Base-by-base conservation (phyloP, 257 asterid genomes). In the Solanum dulcamara region DNA sequence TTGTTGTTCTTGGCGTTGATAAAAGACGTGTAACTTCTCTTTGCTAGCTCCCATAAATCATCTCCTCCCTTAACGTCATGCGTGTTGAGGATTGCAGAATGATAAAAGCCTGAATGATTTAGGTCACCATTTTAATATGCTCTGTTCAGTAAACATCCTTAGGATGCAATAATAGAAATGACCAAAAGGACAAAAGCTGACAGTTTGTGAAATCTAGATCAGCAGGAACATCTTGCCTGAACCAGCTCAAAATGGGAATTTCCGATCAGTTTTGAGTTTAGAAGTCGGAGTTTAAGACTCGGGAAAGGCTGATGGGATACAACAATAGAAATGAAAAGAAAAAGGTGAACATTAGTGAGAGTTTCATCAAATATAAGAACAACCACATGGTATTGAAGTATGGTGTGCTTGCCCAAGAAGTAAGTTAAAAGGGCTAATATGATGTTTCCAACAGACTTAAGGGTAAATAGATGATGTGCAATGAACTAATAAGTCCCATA, bases 71-170 rank as follows among this genome's bases (percentile, higher is more conserved):
- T 86, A 1, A 94, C 70, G 70, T 92, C 96, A 33, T 95, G 98
- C 10, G 94, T 91, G 91, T 94, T 94, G 26, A 96, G 83, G 82
- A 96, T 90, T n/a, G 97, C 99, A 10, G 99, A 93, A 89, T 94
- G 96, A 83, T 93, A 96, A 83, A 95, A 96, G 7, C 99, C 99
- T 96, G 93, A 85, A 85, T 32, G 7, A 7, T 44, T 66, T 68
- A 15, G 50, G 37, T 48, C 59, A 83, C 28, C 44, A 2, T 75
- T 13, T 44, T 75, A 26, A 26, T 15, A 24, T 42, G 26, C 81
- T 74, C n/a, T 74, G 1, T 74, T 8, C 57, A n/a, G 57, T 42
- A 24, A 13, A 74, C 55, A 40, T 74, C 55, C 38, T 38, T 66
- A 20, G 3, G 15, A 33, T 68, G n/a, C 77, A 68, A 17, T 14